Evolutionary conservation across 305 asterid genomes (phyloP), one percentile per base, ranked within the genome.

Genomic region (Fraxinus latifolia): DNA sequence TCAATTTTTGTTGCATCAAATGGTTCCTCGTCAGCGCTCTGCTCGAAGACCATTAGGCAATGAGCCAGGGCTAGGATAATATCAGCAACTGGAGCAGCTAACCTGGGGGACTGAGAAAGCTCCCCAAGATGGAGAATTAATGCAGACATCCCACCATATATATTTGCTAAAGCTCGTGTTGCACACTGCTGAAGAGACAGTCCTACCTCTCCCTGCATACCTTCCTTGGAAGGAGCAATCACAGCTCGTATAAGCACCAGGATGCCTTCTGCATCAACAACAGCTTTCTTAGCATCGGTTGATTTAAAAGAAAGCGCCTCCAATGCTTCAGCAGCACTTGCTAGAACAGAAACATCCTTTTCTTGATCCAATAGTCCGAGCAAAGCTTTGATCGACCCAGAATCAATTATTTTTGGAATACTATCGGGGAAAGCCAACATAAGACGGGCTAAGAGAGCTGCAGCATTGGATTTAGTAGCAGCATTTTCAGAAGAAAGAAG

Each of bases 271-370:
- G 91, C 90, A 82, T 92, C 97, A 82, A 82, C 83, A 85, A 95
- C 85, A 37, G 82, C 84, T 85, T 90, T 85, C 83, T 84, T 91
- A 74, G 95, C 97, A 82, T 83, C 39, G 6, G 85, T 78, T 58
- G 97, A 93, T 91, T 89, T 91, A 6, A 81, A 83, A 83, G 97
- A 91, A 84, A 95, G 87, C 47, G 90, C 93, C 79, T 91, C 91
- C 80, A 95, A 87, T 72, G 99, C 99, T 87, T 92, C 99, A 67
- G 99, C 97, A 72, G 98, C 97, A 81, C 91, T 91, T 80, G 93
- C 94, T 86, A 97, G 86, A 68, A 92, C 97, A 65, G 91, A 84
- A 53, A 90, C 90, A 81, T 95, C 97, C 77, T 92, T 90, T 77
- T 90, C 78, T 83, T 90, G 88, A 80, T 78, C 87, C 87, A 92